Base-by-base conservation (phyloP, 1,284 basidiomycete species). In the Tremellales sp. region DNA sequence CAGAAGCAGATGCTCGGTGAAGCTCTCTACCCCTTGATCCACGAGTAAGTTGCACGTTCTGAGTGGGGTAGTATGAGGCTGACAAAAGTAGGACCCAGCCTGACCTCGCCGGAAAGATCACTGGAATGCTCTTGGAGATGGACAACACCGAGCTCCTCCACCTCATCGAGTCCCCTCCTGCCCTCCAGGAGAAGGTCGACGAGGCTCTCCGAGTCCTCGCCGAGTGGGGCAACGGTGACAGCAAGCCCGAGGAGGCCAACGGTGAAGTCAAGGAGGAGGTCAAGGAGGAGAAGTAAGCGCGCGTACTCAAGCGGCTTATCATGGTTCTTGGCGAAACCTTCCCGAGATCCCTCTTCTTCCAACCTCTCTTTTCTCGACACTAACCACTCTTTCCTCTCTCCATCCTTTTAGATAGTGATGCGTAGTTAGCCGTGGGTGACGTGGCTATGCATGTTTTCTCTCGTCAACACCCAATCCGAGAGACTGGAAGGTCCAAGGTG, bases 1-100 rank as follows among this genome's bases (percentile, higher is more conserved):
- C 91, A 94, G 81, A 97, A 96, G 81, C 92, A 96, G 76, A 89
- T 92, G 85, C 80, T 96, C 49, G 91, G 91, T 65, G 91, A 96
- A 77, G 82, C 87, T 48, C 84, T 94, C 62, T 94, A 93, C 77
- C 85, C 93, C 80, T 84, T 83, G 70, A 92, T 94, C 61, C 82
- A 80, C 52, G 68, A 78, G 85, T 88, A 77, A 70, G 87, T 83
- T 35, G 6, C 6, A 36, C n/a, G n/a, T n/a, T n/a, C 13, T 7
- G 12, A 25, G n/a, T 31, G n/a, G n/a, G 45, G 53, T 58, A 52
- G 64, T 54, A 44, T 57, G 42, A 6, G 13, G 13, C 33, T 36
- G 19, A 36, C 13, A 17, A 36, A n/a, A 50, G 48, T 62, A 74
- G 69, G 42, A 66, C 72, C 42, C 75, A 79, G 64, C 88, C 90